Evolutionary conservation across 208 protist genomes (phyloP).

Genomic region (Trypanosoma avium): DNA sequence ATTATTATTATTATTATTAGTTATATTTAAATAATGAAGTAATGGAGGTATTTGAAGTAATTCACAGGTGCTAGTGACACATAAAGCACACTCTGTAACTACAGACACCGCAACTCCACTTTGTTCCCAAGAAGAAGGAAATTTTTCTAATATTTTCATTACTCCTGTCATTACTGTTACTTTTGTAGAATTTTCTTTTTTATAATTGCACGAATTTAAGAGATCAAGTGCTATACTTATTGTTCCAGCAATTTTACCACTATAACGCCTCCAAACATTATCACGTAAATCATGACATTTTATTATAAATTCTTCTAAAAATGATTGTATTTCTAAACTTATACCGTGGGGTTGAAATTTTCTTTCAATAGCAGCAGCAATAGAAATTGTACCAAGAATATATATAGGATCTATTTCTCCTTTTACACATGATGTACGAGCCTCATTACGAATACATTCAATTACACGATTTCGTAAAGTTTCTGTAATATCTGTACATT

Average conservation of each 20-base stretch:
- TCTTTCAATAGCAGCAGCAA: constrained; percentile 15
- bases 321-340: neutral
- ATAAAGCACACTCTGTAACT: constrained; percentile 13
- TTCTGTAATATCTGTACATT: constrained; percentile 13
- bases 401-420: no score
- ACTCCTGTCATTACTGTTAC: neutral
- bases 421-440: no score
- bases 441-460: constrained; percentile 20
- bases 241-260: constrained; percentile 12
- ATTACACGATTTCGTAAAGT: neutral
- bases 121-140: constrained; percentile 24
- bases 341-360: neutral
- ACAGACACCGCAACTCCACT: neutral
- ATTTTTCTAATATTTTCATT: constrained; percentile 17
- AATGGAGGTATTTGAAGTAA: constrained; percentile 15
- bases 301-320: constrained; percentile 8
- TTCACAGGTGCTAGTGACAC: constrained; percentile 12
- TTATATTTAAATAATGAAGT: neutral
- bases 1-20: neutral
- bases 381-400: constrained; percentile 8
- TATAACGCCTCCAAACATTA: constrained; percentile 14
- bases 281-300: constrained; percentile 11
- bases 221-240: constrained; percentile 25
- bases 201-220: neutral
- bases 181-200: neutral